Evolutionary conservation across 306 rosid genomes (phyloP).

Genomic region (Astragalus glycyphyllos): DNA sequence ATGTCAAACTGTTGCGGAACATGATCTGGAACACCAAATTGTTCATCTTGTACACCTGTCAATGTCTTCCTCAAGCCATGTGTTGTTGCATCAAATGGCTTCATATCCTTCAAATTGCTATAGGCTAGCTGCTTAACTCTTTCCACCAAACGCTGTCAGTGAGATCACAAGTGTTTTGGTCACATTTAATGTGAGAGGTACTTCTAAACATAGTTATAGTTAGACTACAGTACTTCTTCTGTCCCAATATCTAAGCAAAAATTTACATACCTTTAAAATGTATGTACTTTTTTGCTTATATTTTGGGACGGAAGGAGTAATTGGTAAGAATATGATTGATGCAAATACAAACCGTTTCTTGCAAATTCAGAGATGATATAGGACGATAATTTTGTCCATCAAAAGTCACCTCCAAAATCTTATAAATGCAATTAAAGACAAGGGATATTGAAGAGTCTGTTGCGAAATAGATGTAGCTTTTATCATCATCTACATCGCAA

Average conservation of each 20-base stretch:
- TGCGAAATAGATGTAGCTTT: slow-evolving; percentile 14
- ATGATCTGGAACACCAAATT: slow-evolving; percentile 12
- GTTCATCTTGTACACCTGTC: slow-evolving; percentile 28
- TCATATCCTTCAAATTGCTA: slow-evolving; percentile 23
- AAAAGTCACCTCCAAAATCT: slow-evolving; percentile 41
- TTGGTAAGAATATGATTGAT: background rate
- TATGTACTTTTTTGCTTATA: too few relatives aligned
- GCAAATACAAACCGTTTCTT: slow-evolving; percentile 32
- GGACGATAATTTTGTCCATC: slow-evolving; percentile 17
- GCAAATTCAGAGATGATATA: slow-evolving; percentile 7
- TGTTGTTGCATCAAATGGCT: background rate
- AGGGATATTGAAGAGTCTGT: background rate
- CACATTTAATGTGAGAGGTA: background rate
- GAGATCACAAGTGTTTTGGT: background rate
- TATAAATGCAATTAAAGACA: slow-evolving; percentile 46
- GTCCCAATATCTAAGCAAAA: too few relatives aligned
- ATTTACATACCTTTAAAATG: too few relatives aligned
- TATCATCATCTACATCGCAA: slow-evolving; percentile 37
- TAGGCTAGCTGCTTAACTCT: slow-evolving; percentile 22
- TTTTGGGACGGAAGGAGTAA: background rate
- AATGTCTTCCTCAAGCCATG: background rate
- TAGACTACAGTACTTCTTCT: too few relatives aligned
- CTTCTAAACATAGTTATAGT: background rate
- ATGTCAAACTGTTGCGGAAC: slow-evolving; percentile 23
- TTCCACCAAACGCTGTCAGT: slow-evolving; percentile 45